phyloP scores from a whole-genome alignment of 495 filamentous ascomycete species.

The Glarea lozoyensis region DNA sequence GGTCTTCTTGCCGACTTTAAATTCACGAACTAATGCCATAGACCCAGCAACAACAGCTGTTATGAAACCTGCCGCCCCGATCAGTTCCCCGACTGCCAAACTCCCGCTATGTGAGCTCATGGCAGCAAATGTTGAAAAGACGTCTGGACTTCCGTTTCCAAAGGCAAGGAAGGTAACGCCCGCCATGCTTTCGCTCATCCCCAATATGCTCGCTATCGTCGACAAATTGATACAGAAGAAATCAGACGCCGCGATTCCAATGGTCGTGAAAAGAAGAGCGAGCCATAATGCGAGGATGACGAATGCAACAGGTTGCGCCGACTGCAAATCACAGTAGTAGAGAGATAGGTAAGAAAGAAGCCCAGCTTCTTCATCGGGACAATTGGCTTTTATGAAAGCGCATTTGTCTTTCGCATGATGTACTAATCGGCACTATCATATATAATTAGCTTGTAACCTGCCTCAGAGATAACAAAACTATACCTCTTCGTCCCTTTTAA shows the following conservation, averaged over 20 bases:
- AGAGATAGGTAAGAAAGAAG: conserved; percentile 81
- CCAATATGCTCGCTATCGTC: conserved; percentile 78
- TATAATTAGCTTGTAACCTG: conserved; percentile 1
- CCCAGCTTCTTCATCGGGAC: conserved; percentile 82
- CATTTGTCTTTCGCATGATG: conserved; percentile 63
- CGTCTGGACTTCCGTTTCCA: conserved; percentile 98
- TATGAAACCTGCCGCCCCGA: conserved; percentile 94
- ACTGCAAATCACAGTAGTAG: conserved; percentile 76
- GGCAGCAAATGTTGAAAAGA: conserved; percentile 96
- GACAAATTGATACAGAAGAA: conserved; percentile 97
- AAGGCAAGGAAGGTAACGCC: conserved; percentile 96
- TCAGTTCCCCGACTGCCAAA: conserved; percentile 89
- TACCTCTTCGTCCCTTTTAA: conserved; percentile 26
- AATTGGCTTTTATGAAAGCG: conserved; percentile 73
- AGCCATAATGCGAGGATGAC: conserved; percentile 72
- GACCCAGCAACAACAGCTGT: conserved; percentile 96
- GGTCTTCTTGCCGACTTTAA: conserved; percentile 77
- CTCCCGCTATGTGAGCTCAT: conserved; percentile 96
- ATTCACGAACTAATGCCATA: conserved; percentile 92
- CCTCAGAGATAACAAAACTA: background rate
- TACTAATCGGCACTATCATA: conserved; percentile 66
- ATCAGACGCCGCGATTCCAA: conserved; percentile 96
- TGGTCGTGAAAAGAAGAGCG: conserved; percentile 87
- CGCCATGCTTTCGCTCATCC: conserved; percentile 91
- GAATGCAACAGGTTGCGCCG: conserved; percentile 70